Evolutionary conservation across 116 monocot species (phyloP), one percentile per base, ranked within the genome.

Genomic region (Phalaenopsis hybrid): DNA sequence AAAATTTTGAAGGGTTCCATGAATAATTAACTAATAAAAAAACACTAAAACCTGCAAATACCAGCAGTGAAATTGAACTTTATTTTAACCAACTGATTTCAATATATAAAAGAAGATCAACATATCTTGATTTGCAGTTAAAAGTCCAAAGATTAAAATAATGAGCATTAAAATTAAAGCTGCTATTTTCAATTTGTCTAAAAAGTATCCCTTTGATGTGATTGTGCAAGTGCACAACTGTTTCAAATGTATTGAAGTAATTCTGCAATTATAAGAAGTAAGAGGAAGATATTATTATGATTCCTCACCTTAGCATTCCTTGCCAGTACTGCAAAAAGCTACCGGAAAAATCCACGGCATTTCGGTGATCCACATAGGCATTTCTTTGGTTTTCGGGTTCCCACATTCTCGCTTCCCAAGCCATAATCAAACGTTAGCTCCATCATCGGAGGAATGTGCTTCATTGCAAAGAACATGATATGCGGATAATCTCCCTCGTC

Each of bases 351-450:
- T 4, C 90, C 90, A 48, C 90, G 81, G 82, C 90, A 90, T 63
- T 88, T 88, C 37, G 84, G 43, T n/a, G 90, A 90, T 17, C 88
- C 84, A 80, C 90, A 90, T 46, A 88, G 72, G 73, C 90, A 90
- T 81, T 84, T 88, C 82, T 84, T 90, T 57, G 83, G 44, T 55
- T 65, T 81, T 4, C 69, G 67, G 8, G 82, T 78, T 3, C 45
- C 78, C 61, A 33, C 41, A n/a, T 76, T 51, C 52, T 61, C 83
- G 28, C 67, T 79, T 59, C 58, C 28, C 72, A 49, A n/a, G 43
- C 92, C 92, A 86, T 92, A 92, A 83, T 92, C 90, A 86, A 85
- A 92, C 50, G 90, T 90, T 74, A 92, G 78, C 79, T 92, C 92
- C 6, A 86, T 92, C 88, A 92, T 79, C 13, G 92, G 92, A 82